Conservation (phyloP, 345 rosid genomes). For the Euclidium syriacum region DNA sequence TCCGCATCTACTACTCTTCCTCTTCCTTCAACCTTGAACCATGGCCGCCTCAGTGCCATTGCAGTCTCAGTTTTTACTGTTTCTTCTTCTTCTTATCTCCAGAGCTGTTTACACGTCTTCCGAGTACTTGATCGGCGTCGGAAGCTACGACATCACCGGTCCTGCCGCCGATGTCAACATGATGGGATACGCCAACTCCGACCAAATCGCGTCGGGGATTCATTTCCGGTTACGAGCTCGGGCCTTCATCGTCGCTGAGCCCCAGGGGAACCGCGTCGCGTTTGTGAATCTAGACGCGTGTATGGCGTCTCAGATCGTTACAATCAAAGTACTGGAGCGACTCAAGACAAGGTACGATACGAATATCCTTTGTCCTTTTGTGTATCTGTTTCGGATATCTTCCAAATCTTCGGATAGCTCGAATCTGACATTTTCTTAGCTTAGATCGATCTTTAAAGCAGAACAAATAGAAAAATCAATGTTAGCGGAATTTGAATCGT, state of each 20-base stretch:
- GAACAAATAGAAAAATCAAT: too few species aligned
- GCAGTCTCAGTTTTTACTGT: neutral
- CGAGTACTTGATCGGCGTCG: constrained; percentile 74
- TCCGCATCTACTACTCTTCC: neutral
- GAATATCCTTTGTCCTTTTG: neutral
- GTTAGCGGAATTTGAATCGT: neutral
- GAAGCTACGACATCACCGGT: constrained; percentile 97
- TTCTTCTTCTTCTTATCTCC: neutral
- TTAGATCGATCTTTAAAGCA: constrained; percentile 8
- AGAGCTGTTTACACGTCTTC: constrained; percentile 17
- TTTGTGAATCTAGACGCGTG: constrained; percentile 97
- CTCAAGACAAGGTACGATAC: constrained; percentile 24
- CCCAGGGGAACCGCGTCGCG: constrained; percentile 64
- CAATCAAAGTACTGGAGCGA: constrained; percentile 49
- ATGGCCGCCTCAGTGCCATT: neutral
- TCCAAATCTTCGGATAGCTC: too few species aligned
- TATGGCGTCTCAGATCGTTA: constrained; percentile 94
- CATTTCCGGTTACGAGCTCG: constrained; percentile 94
- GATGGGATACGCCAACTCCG: constrained; percentile 96
- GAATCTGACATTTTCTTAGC: neutral
- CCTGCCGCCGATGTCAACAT: constrained; percentile 99
- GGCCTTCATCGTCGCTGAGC: constrained; percentile 78
- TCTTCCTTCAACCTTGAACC: neutral
- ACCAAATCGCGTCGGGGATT: constrained; percentile 75
- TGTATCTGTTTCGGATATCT: neutral